These are phyloP conservation scores for Inga laurina DNA, from an alignment of 306 rosid genomes.

Conservation along the genomic window DNA sequence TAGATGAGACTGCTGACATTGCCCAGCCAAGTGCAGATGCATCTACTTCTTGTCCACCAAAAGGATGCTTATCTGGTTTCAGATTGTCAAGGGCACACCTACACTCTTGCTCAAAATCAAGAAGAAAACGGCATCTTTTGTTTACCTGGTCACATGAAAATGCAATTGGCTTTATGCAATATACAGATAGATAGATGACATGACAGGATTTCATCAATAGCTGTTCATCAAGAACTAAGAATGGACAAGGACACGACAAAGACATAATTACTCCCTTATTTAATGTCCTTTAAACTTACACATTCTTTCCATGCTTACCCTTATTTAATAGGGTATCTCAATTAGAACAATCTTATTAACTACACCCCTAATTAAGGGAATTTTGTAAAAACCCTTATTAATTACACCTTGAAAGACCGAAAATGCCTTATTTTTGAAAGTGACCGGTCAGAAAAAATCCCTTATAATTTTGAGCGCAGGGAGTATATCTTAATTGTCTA, in stretches of 20 bases:
- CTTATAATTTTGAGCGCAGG: not conserved
- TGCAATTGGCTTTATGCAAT: conserved; percentile 23
- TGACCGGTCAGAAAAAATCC: not conserved
- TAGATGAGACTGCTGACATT: conserved; percentile 91
- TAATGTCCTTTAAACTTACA: not conserved
- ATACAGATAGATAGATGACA: not conserved
- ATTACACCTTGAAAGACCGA: not conserved
- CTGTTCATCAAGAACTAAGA: not conserved
- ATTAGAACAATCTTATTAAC: not conserved
- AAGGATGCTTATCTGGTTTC: conserved; percentile 69
- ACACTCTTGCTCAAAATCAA: conserved; percentile 78
- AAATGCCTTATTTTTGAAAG: not conserved
- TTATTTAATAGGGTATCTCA: not conserved
- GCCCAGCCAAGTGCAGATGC: conserved; percentile 99
- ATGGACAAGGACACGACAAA: not conserved
- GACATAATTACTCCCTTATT: not conserved
- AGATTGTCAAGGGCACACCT: conserved; percentile 50
- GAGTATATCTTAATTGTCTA: not conserved
- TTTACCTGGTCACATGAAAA: conserved; percentile 65
- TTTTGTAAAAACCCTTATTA: no score
- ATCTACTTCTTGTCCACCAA: conserved; percentile 77
- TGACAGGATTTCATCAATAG: conserved; percentile 13
- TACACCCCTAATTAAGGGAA: not conserved
- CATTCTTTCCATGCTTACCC: not conserved
- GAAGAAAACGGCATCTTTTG: conserved; percentile 95